Evolutionary conservation across 2,329 filamentous ascomycete genomes (phyloP), one percentile per base, ranked within the genome.

Genomic region (Albifimbria verrucaria): DNA sequence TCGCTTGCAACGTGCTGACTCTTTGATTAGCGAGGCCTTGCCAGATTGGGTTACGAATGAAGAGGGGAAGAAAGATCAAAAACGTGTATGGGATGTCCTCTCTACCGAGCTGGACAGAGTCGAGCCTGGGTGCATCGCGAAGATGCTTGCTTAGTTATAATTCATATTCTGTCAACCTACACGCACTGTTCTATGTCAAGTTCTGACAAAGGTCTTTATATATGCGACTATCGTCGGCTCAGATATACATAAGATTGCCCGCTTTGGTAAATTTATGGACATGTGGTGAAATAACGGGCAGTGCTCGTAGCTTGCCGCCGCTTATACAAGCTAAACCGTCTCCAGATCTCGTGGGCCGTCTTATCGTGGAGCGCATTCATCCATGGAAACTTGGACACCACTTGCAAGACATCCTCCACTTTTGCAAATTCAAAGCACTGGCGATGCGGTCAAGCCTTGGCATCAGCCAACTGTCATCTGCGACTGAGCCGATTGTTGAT

Each of bases 51-150:
- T 63, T 4, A 59, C 50, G 18, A 50, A 58, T 12, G 58, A 62
- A 2, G 57, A 59, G 3, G 54, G 54, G 2, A 52, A 49, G 32
- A 51, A 53, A 23, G 41, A 51, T n/a, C 61, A 67, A 52, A 57
- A 66, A 52, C 32, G 45, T 12, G 48, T 65, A 3, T 71, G 68
- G 67, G 55, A 66, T 4, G 45, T 51, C 9, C 42, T 71, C 23
- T 57, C 60, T 4, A 55, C 53, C 18, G 59, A 67, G 52, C 39
- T 71, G 21, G 64, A 72, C 49, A 43, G 41, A 11, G 53, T 61
- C 18, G 56, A 63, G 46, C 65, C 65, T 15, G 67, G 66, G 1
- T 65, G 61, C 44, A 56, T 69, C 28, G 18, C 36, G 18, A 56
- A 50, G 49, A 20, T 55, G 4, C 23, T 57, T 10, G 36, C 50